Base-by-base conservation (phyloP, 2,329 filamentous ascomycete genomes). In the Trichoderma afroharzianum region DNA sequence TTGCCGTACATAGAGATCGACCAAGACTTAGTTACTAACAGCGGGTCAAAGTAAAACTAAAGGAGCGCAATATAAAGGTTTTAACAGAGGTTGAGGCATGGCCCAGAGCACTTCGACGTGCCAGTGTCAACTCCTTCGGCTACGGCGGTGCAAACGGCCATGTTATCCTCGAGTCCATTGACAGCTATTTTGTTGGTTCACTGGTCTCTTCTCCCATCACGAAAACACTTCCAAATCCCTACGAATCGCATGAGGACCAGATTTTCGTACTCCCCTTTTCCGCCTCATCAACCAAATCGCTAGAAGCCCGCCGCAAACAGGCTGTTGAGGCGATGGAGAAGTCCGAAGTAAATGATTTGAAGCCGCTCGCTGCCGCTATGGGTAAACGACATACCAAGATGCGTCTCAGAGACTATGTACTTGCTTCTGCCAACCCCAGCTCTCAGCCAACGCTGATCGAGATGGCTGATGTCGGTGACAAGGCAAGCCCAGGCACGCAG, bases 141-240 rank as follows among this genome's bases (percentile, higher is more conserved):
- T 71, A 71, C 15, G 69, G 69, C 21, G 69, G 69, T 36, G 62
- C 69, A 12, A 71, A 71, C 33, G 61, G 59, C 28, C 69, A 71
- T 15, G 63, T 67, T 50, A 67, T 71, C 26, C 69, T 71, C 28
- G 69, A 71, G 24, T 68, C 66, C 8, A 50, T 68, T n/a, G 66
- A 58, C n/a, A 68, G 66, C 36, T 68, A 68, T 28, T 68, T 68
- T 6, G 66, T 68, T 18, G 66, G 66, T 3, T 68, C 66, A 6
- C 6, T 68, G 26, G 53, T 33, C 14, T 68, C 66, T 6, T 68
- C 66, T 2, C 66, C 66, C 2, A 11, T 47, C 26, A 26, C 26
- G 6, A 59, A 14, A 24, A 26, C 55, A 14, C 14, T 68, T 1
- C 11, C 55, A 2, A 9, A 9, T 24, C 53, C 53, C 4, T 30